phyloP scores from a whole-genome alignment of 768 basidiomycete species.

The Leccinum disarticulatum region DNA sequence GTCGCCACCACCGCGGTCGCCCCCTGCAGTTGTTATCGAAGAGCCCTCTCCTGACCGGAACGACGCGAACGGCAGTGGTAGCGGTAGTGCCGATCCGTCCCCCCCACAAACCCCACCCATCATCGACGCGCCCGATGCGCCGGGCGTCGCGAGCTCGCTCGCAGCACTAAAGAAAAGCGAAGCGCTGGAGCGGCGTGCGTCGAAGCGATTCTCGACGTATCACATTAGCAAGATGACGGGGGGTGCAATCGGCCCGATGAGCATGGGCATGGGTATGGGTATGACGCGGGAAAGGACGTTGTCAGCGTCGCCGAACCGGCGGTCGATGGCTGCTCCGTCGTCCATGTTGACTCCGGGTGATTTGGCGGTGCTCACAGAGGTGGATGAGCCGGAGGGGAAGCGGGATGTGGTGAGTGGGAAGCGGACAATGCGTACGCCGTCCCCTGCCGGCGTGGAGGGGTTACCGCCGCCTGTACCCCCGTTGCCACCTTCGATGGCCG shows the following conservation, averaged over 20 bases:
- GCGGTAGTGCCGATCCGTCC: constrained; percentile 11
- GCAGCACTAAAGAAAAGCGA: constrained; percentile 88
- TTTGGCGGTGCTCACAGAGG: constrained; percentile 69
- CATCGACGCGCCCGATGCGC: constrained; percentile 41
- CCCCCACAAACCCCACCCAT: constrained; percentile 40
- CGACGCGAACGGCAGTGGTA: constrained; percentile 26
- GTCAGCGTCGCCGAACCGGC: constrained; percentile 53
- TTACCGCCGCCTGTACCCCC: constrained; percentile 44
- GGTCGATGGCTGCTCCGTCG: constrained; percentile 59
- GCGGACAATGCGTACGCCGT: constrained; percentile 39
- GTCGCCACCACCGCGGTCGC: constrained; percentile 38
- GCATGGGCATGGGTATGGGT: neutral
- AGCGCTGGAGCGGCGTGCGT: constrained; percentile 85
- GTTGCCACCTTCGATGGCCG: constrained; percentile 47
- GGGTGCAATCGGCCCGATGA: constrained; percentile 15
- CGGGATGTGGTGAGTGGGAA: constrained; percentile 13
- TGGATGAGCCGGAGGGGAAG: constrained; percentile 49
- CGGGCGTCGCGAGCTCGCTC: constrained; percentile 76
- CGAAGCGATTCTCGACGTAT: constrained; percentile 94
- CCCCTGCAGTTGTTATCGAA: constrained; percentile 49
- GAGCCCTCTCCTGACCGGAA: constrained; percentile 27
- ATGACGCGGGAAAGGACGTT: constrained; percentile 49
- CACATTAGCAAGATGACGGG: constrained; percentile 93
- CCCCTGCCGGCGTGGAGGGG: constrained; percentile 21
- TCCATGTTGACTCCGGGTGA: constrained; percentile 67